Evolutionary conservation across 2,329 filamentous ascomycete species (phyloP).

Genomic region (Incumbomyces lentus): DNA sequence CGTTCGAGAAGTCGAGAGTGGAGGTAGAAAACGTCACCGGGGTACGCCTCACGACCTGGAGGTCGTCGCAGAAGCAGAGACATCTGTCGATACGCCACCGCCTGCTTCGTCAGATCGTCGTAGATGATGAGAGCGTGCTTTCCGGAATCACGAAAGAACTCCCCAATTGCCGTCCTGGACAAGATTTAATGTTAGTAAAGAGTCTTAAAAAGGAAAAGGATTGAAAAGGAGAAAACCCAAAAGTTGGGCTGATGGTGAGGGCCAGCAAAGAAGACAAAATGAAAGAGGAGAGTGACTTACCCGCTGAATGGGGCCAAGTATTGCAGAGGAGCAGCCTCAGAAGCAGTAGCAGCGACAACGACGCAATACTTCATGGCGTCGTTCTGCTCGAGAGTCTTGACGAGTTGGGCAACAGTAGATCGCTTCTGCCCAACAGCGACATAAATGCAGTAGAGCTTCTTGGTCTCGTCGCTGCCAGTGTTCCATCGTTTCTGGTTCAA

Average conservation of each 20-base stretch:
- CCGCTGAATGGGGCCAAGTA: constrained; percentile 92
- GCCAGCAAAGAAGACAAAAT: too few species aligned
- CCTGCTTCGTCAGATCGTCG: constrained; percentile 97
- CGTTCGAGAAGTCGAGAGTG: constrained; percentile 99
- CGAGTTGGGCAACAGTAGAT: constrained; percentile 96
- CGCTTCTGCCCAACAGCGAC: constrained; percentile 99
- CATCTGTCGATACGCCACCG: constrained; percentile 97
- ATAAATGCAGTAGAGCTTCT: constrained; percentile 99
- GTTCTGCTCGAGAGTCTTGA: constrained; percentile 99
- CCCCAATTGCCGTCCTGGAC: constrained; percentile 40
- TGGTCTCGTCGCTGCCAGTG: constrained; percentile 69
- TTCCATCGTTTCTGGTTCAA: constrained; percentile 99
- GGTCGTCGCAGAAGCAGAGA: constrained; percentile 94
- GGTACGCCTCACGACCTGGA: constrained; percentile 97
- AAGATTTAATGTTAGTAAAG: too few species aligned
- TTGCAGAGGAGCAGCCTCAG: constrained; percentile 89
- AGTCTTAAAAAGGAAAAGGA: too few species aligned
- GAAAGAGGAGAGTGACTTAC: neutral
- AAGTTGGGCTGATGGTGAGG: too few species aligned
- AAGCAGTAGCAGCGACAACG: constrained; percentile 89
- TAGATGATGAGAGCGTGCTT: constrained; percentile 84
- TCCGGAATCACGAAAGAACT: constrained; percentile 73
- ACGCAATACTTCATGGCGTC: constrained; percentile 98
- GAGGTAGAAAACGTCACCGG: constrained; percentile 98
- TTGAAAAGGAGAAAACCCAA: too few species aligned